Base-by-base conservation (phyloP, 371 early-diverging fungal species). In the Mucor racemosus region DNA sequence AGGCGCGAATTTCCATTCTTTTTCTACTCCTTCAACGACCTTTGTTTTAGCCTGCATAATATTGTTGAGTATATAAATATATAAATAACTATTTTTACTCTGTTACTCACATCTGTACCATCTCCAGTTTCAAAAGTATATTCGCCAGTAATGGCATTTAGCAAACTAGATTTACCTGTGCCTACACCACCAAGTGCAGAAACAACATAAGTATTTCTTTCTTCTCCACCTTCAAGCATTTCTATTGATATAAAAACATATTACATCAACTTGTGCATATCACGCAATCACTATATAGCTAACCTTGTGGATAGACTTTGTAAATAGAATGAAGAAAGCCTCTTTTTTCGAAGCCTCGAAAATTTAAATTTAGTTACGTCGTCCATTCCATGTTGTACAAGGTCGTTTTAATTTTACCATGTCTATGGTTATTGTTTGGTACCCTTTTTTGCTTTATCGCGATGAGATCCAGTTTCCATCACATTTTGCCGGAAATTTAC, bases 151-250 rank as follows among this genome's bases (percentile, higher is more conserved):
- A 84, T 77, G 36, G 84, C 77, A 62, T 84, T 84, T 1, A 84
- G 66, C 35, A 84, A 56, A 59, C 81, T 80, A 1, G 81, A 81
- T 58, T 84, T 84, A n/a, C 84, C 84, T 7, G 77, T 79, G 1
- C 84, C 84, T 31, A 80, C 73, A 10, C 66, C 73, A 11, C 84
- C 84, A 6, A 84, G 57, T 19, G 77, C 81, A 35, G 79, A 77
- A 7, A 80, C 66, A 13, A 80, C 84, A 44, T 70, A 72, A 0
- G 77, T 76, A 14, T 70, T 62, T 62, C 57, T 61, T 13, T 65
- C 62, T n/a, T 66, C 59, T 14, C 33, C 53, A 46, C 13, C 40
- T 39, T 58, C 65, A 13, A 65, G 57, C 64, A 64, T 64, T 17
- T 35, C 33, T 35, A 57, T 36, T 3, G 5, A 38, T 9, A 46